Evolutionary conservation across 164 flowering plant species (phyloP).

Genomic region (Liriodendron chinense): DNA sequence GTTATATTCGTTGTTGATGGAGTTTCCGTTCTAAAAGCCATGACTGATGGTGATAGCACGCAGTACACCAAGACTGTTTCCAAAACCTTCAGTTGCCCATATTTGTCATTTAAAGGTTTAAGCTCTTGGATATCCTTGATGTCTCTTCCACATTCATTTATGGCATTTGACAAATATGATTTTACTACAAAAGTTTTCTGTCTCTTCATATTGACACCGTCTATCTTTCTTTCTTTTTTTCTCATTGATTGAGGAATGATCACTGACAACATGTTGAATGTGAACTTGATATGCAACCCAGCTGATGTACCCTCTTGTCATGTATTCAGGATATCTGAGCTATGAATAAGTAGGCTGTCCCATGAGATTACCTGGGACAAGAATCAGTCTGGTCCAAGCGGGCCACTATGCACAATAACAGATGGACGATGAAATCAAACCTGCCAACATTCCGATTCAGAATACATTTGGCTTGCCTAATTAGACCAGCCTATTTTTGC

Average conservation of each 20-base stretch:
- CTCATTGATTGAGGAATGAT: not conserved
- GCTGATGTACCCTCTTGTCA: not conserved
- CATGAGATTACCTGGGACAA: not conserved
- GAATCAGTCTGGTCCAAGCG: not conserved
- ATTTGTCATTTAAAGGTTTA: constrained; percentile 67
- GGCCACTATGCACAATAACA: not conserved
- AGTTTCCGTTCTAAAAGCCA: constrained; percentile 51
- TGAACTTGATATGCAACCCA: not conserved
- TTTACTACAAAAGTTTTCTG: not conserved
- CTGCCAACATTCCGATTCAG: not conserved
- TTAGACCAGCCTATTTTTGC: no score
- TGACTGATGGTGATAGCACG: constrained; percentile 32
- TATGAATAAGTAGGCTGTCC: not conserved
- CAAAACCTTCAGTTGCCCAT: constrained; percentile 44
- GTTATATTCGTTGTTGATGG: constrained; percentile 82
- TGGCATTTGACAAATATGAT: not conserved
- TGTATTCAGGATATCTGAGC: not conserved
- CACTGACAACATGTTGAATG: not conserved
- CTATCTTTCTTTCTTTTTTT: not conserved
- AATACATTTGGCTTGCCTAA: no score
- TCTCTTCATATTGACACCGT: not conserved
- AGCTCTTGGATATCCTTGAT: not conserved
- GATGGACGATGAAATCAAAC: not conserved
- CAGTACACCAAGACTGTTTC: constrained; percentile 32
- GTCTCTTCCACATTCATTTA: not conserved